These are phyloP conservation scores for Ogataea trehalophila DNA, from an alignment of 805 yeast species.

Conservation along the genomic window DNA sequence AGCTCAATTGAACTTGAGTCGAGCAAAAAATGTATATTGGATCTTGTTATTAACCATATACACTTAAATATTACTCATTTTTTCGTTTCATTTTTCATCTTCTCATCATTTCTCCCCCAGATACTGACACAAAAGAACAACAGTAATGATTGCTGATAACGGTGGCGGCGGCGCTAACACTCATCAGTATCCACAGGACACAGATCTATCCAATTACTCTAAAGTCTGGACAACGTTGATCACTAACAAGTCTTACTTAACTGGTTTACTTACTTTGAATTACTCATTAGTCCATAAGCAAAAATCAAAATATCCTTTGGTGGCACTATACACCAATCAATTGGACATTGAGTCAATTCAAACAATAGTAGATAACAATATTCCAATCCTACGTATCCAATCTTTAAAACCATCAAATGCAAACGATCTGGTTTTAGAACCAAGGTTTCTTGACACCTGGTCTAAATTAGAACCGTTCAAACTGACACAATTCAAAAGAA, in stretches of 20 bases:
- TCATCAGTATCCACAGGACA: conserved; percentile 14
- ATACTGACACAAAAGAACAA: too few relatives aligned
- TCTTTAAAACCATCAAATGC: conserved; percentile 39
- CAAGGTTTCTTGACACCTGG: conserved; percentile 58
- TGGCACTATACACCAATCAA: conserved; percentile 49
- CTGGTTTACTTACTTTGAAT: conserved; percentile 48
- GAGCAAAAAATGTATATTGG: too few relatives aligned
- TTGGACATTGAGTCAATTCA: conserved; percentile 37
- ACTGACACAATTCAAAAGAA: conserved; percentile 45
- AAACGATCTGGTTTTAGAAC: conserved; percentile 45
- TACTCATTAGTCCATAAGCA: conserved; percentile 38
- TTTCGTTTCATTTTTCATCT: too few relatives aligned
- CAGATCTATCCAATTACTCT: conserved; percentile 9
- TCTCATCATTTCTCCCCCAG: too few relatives aligned
- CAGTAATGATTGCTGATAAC: too few relatives aligned
- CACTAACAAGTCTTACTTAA: conserved; percentile 45
- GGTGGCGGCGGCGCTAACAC: not conserved
- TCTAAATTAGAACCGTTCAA: conserved; percentile 54
- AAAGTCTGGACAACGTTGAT: conserved; percentile 53
- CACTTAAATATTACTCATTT: too few relatives aligned
- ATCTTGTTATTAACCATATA: too few relatives aligned
- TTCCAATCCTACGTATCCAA: conserved; percentile 37
- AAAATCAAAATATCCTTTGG: conserved; percentile 44
- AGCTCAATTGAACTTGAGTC: too few relatives aligned
- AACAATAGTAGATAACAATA: conserved; percentile 35